Base-by-base conservation (phyloP, 1,284 basidiomycete species). In the Marasmius fiardii region DNA sequence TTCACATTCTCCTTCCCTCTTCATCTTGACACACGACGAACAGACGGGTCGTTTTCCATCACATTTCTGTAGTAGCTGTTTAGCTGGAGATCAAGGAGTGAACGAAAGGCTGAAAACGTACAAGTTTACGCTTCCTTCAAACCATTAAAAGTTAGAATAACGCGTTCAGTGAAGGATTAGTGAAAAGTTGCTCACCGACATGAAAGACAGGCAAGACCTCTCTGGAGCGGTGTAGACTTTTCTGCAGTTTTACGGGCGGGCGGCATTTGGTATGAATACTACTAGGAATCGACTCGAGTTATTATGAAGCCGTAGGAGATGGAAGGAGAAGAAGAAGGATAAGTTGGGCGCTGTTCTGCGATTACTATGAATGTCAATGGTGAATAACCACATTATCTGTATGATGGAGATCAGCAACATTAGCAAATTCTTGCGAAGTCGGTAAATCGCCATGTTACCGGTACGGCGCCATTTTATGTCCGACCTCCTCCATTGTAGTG, bases 11-110 rank as follows among this genome's bases (percentile, higher is more conserved):
- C 74, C 70, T 2, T 70, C 67, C 33, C 82, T 69, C 64, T 78
- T 79, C 65, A 82, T 79, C 63, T 81, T 79, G 56, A 68, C 67
- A 63, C 82, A 86, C 60, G 82, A 81, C n/a, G 70, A 66, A 63
- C 83, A 85, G 28, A 78, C 71, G 12, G 83, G 83, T 48, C 80
- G 79, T 33, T 68, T 67, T 21, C 82, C 82, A 62, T 85, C 81
- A 65, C 83, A 85, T 80, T 81, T 81, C 79, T 82, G 59, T 21
- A 18, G 28, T 55, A 54, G n/a, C 54, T n/a, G 52, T 58, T 62
- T 47, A 63, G 58, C 44, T 50, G 51, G 45, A 23, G 39, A 21
- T 41, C 12, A 20, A 26, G 49, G 23, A 43, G 35, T 49, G 39
- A 50, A 44, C 18, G 20, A 24, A 14, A 31, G 28, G 28, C 10